Conservation (phyloP, 768 basidiomycete species). For the Boletus vermiculosoides region DNA sequence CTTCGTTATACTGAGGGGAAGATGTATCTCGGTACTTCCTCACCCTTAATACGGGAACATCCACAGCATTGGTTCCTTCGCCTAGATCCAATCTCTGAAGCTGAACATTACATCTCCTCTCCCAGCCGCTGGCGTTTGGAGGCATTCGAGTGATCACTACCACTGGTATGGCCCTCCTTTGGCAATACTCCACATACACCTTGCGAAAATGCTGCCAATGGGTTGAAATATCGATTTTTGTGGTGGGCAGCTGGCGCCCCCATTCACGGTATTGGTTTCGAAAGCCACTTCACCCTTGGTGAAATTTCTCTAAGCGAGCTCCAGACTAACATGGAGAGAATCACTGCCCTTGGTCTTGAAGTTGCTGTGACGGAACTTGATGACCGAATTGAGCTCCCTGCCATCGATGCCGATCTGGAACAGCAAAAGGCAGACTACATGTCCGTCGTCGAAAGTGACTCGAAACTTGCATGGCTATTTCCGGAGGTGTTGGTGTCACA, state of each 20-base stretch:
- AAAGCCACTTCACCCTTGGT: slow-evolving; percentile 61
- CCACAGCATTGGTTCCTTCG: neutral
- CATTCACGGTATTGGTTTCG: slow-evolving; percentile 61
- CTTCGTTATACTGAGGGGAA: slow-evolving; percentile 12
- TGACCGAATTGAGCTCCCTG: slow-evolving; percentile 54
- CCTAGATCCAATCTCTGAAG: slow-evolving; percentile 12
- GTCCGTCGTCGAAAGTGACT: too few relatives aligned
- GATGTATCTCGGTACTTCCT: slow-evolving; percentile 8
- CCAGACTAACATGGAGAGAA: slow-evolving; percentile 46
- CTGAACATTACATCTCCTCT: slow-evolving; percentile 11
- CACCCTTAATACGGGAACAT: slow-evolving; percentile 11
- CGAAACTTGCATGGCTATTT: slow-evolving; percentile 46
- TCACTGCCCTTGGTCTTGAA: slow-evolving; percentile 61
- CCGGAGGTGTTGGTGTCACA: slow-evolving; percentile 37
- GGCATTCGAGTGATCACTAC: slow-evolving; percentile 21
- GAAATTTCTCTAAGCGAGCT: slow-evolving; percentile 47
- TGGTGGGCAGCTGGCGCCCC: slow-evolving; percentile 46
- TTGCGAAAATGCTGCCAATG: slow-evolving; percentile 25
- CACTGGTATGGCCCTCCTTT: slow-evolving; percentile 16
- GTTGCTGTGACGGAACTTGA: slow-evolving; percentile 71
- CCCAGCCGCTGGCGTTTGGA: slow-evolving; percentile 3
- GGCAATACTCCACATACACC: slow-evolving; percentile 28
- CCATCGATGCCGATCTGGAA: slow-evolving; percentile 43
- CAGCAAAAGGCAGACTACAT: slow-evolving; percentile 61
- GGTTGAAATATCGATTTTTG: slow-evolving; percentile 11